These are phyloP conservation scores for Mycena galopus DNA, from an alignment of 768 basidiomycete species.

Conservation along the genomic window DNA sequence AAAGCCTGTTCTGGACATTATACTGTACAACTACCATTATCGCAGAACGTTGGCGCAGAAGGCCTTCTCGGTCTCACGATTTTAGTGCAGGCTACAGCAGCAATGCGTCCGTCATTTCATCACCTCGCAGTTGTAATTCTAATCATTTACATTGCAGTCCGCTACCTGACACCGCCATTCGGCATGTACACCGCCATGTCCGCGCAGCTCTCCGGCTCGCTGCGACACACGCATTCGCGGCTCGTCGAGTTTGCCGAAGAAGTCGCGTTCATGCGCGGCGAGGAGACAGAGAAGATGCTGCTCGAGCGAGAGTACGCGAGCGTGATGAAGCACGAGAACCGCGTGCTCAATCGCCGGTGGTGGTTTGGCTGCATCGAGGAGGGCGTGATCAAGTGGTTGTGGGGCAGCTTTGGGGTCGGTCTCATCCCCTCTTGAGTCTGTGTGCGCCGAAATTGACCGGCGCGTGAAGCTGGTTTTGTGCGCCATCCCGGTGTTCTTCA, in stretches of 20 bases:
- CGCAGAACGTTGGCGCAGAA: constrained; percentile 94
- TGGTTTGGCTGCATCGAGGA: constrained; percentile 95
- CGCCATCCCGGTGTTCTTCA: constrained; percentile 94
- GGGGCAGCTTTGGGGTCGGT: constrained; percentile 94
- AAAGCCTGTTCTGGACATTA: constrained; percentile 92
- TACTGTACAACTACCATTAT: constrained; percentile 97
- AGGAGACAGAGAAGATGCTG: constrained; percentile 90
- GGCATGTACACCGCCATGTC: constrained; percentile 92
- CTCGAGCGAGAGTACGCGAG: constrained; percentile 91
- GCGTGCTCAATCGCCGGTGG: constrained; percentile 83
- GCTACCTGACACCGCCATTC: constrained; percentile 90
- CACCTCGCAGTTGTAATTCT: neutral
- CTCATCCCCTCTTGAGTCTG: too few relatives aligned
- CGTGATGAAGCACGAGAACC: constrained; percentile 87
- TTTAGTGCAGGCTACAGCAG: constrained; percentile 86
- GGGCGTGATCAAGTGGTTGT: constrained; percentile 95
- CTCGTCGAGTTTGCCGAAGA: constrained; percentile 92
- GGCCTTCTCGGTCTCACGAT: constrained; percentile 87
- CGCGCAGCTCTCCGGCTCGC: constrained; percentile 87
- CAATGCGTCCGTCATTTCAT: constrained; percentile 70
- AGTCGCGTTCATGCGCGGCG: constrained; percentile 89
- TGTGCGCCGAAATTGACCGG: constrained; percentile 13
- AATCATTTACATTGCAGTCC: constrained; percentile 66
- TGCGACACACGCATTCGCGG: constrained; percentile 93
- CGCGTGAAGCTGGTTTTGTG: constrained; percentile 80